Base-by-base conservation (phyloP, 352 stramenopile genomes). In the Ophiocytium majus region DNA sequence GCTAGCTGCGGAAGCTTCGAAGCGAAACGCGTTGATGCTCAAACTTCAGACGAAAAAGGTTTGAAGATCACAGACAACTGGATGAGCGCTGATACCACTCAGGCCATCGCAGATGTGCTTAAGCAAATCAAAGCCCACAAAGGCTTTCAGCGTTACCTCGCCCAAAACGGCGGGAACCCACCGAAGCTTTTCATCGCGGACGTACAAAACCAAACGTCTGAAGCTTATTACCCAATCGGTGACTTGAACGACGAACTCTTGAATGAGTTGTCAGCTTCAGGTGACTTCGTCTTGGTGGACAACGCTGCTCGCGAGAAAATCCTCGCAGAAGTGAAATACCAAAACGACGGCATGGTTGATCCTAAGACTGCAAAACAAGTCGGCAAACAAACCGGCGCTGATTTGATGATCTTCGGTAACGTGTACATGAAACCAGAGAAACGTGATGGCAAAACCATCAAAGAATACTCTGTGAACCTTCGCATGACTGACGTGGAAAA, bases 361-460 rank as follows among this genome's bases (percentile, higher is more conserved):
- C 57, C 57, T 71, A 28, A 23, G 57, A 71, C 57, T 28, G 57
- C 28, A 28, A 71, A 71, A 28, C 23, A 71, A 71, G 28, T 71
- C 57, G 57, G 57, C 28, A 71, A 71, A 28, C 57, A 71, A 28
- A 71, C 57, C 23, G 57, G 57, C 28, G 57, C 57, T 28, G 57
- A 71, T 28, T 23, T 71, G 19, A 71, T 71, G 57, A 71, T 71
- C 28, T 71, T 71, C 57, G 57, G 57, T 71, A 71, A 71, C 57
- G 57, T 71, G 23, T 71, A 71, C 28, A 71, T 71, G 57, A 71
- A 71, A 28, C 57, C 57, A 28, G 57, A 71, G 28, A 71, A 71
- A 28, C 57, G 57, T 71, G 57, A 71, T 71, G 57, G 57, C 23
- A 71, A 71, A 71, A 71, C 57, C 57, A 71, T 71, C 57, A 71